Conservation (phyloP, 192 early-diverging fungal species). For the Coemansia sp. region DNA sequence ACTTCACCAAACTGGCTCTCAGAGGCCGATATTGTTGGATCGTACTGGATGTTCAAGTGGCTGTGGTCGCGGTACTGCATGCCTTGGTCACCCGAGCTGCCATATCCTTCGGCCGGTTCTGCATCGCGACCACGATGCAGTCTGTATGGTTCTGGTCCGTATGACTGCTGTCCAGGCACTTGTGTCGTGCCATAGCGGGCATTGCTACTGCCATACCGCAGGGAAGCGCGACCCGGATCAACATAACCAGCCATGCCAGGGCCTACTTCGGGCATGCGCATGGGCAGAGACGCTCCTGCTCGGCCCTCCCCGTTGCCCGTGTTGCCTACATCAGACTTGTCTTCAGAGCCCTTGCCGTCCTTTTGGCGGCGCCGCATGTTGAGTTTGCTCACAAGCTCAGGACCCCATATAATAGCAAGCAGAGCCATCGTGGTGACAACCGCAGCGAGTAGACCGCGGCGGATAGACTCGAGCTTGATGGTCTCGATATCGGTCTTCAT, state of each 20-base stretch:
- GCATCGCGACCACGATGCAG: background rate
- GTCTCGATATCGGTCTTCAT: slow-evolving; percentile 88
- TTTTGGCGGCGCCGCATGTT: slow-evolving; percentile 3
- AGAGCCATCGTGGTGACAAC: slow-evolving; percentile 43
- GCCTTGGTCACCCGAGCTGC: background rate
- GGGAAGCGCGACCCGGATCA: background rate
- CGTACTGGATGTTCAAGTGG: slow-evolving; percentile 41
- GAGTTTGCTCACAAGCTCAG: slow-evolving; percentile 17
- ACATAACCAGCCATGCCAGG: background rate
- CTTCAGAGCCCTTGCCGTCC: background rate
- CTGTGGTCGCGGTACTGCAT: slow-evolving; percentile 42
- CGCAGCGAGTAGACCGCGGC: slow-evolving; percentile 61
- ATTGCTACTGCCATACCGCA: background rate
- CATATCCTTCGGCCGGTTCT: background rate
- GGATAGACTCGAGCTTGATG: slow-evolving; percentile 80
- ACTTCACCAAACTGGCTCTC: slow-evolving; percentile 12
- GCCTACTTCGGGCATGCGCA: background rate
- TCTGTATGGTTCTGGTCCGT: background rate
- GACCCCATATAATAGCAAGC: slow-evolving; percentile 34
- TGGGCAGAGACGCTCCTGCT: background rate
- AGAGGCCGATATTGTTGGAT: slow-evolving; percentile 28
- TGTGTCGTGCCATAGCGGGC: background rate
- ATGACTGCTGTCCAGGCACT: background rate
- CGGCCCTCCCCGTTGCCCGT: background rate
- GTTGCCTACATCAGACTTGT: background rate